Evolutionary conservation across 192 early-diverging fungal species (phyloP), one percentile per base, ranked within the genome.

Genomic region (Bifiguratus adelaidae): DNA sequence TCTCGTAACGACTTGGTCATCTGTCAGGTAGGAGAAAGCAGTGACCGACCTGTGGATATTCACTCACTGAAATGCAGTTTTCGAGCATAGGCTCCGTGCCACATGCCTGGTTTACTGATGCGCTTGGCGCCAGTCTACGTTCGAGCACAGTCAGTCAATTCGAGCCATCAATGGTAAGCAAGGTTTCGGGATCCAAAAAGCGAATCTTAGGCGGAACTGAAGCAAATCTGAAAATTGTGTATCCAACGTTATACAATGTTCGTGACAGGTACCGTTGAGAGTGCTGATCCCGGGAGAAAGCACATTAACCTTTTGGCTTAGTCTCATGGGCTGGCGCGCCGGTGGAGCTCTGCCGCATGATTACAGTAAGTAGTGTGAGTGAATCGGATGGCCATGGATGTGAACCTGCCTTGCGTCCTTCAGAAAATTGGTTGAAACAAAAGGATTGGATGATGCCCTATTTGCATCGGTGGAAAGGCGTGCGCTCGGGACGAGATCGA

Each of bases 81-180:
- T 83, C 81, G 3, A 77, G 73, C 36, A 63, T 82, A 15, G 81
- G 79, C 6, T 71, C 70, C 2, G 55, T 81, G 1, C 50, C 65
- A n/a, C 64, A 80, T 41, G 44, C 52, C 11, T 83, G 79, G 79
- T 52, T 82, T 26, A 48, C 50, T 0, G 50, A 68, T 3, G 78
- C 78, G 29, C 76, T 83, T 55, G 73, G 51, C 27, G 40, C 35
- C 9, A 60, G 64, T 42, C 52, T 78, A 24, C 52, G 53, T n/a
- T n/a, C n/a, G n/a, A n/a, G n/a, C n/a, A n/a, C n/a, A n/a, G n/a
- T n/a, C n/a, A n/a, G n/a, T n/a, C n/a, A n/a, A n/a, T n/a, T n/a
- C n/a, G n/a, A n/a, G n/a, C n/a, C n/a, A n/a, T n/a, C n/a, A n/a
- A n/a, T n/a, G n/a, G n/a, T n/a, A n/a, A n/a, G n/a, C n/a, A n/a